Evolutionary conservation across 2,329 filamentous ascomycete species (phyloP).

Genomic region (Sclerotinia nivalis): DNA sequence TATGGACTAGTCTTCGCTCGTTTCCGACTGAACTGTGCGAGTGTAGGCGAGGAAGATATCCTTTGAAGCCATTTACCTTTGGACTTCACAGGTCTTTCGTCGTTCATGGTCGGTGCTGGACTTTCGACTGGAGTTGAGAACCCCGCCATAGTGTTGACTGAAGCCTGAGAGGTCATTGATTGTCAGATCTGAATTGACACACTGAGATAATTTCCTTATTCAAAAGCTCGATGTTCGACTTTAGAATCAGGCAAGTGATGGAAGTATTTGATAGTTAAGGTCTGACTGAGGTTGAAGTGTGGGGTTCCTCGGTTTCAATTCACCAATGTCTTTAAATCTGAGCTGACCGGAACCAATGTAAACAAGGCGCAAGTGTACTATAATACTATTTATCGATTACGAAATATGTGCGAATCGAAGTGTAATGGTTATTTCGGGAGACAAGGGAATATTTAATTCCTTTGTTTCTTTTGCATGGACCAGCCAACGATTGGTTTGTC

Average conservation of each 20-base stretch:
- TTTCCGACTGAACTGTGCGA: conserved; percentile 37
- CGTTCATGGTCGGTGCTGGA: not conserved
- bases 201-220: not conserved
- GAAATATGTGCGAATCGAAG: conserved; percentile 9
- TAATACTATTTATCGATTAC: not conserved
- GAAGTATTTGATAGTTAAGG: conserved; percentile 7
- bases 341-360: not conserved
- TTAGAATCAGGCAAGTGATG: not conserved
- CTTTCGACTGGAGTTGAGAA: conserved; percentile 6
- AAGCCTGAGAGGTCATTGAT: not conserved
- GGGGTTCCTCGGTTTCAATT: conserved; percentile 1
- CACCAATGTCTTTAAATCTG: conserved; percentile 11
- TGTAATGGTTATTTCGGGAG: not conserved
- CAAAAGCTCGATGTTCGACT: not conserved
- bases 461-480: conserved; percentile 10
- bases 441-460: conserved; percentile 3
- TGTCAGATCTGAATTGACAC: not conserved
- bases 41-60: conserved; percentile 42
- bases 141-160: not conserved
- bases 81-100: conserved; percentile 33
- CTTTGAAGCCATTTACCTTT: conserved; percentile 40
- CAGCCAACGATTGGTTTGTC: conserved; percentile 2
- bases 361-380: not conserved
- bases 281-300: not conserved
- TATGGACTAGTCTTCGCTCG: conserved; percentile 40